phyloP scores from a whole-genome alignment of 257 asterid species.

The Buddleja alternifolia region DNA sequence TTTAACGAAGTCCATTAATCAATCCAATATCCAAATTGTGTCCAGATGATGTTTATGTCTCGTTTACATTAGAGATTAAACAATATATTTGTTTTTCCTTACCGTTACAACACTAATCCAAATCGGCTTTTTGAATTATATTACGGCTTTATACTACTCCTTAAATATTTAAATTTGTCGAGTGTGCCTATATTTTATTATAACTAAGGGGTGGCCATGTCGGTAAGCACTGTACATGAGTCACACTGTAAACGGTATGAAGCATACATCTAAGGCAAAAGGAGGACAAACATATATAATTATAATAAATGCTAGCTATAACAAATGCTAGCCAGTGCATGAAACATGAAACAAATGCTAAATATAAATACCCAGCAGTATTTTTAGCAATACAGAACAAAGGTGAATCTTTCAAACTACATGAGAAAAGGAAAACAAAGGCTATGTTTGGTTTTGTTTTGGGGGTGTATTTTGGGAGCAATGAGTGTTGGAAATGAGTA shows the following conservation, averaged over 20 bases:
- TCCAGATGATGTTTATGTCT: neutral
- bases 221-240: neutral
- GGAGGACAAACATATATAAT: neutral
- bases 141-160: neutral
- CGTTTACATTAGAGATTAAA: neutral
- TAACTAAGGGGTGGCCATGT: neutral
- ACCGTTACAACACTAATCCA: neutral
- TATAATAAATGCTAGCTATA: neutral
- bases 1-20: no score
- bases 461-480: no score
- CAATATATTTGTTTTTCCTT: neutral
- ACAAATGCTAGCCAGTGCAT: no score
- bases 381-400: neutral
- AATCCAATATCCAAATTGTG: no score
- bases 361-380: neutral
- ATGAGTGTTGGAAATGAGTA: no score
- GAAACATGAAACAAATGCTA: slow-evolving; percentile 17
- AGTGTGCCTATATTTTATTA: neutral
- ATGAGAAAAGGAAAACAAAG: neutral
- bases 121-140: neutral
- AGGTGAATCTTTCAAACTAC: neutral
- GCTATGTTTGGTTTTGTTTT: no score
- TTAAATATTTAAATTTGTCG: neutral
- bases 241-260: neutral
- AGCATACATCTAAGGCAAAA: neutral